Evolutionary conservation across 805 yeast species (phyloP).

Genomic region (Saccharomycopsis malanga): DNA sequence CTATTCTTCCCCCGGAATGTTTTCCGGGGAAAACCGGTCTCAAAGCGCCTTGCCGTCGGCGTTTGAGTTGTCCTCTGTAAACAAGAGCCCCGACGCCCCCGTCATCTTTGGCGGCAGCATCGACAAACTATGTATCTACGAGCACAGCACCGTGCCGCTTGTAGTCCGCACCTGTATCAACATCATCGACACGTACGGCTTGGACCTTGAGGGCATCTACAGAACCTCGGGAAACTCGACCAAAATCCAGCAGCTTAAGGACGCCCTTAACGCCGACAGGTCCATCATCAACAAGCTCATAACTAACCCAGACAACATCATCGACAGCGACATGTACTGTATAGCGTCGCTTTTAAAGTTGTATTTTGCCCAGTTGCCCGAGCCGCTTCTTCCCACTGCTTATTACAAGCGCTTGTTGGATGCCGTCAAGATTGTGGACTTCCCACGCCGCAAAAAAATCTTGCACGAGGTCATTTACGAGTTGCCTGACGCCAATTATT

Average conservation of each 20-base stretch:
- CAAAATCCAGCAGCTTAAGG: slow-evolving; percentile 66
- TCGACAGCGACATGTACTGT: slow-evolving; percentile 76
- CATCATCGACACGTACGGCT: slow-evolving; percentile 78
- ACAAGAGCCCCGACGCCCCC: slow-evolving; percentile 6
- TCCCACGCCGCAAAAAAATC: slow-evolving; percentile 55
- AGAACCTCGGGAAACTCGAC: slow-evolving; percentile 74
- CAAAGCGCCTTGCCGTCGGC: slow-evolving; percentile 18
- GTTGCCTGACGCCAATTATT: slow-evolving; percentile 90
- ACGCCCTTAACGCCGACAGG: slow-evolving; percentile 69
- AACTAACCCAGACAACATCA: slow-evolving; percentile 46
- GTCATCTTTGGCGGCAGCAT: slow-evolving; percentile 75
- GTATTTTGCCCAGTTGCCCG: slow-evolving; percentile 81
- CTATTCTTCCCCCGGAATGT: not conserved
- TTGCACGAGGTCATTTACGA: slow-evolving; percentile 84
- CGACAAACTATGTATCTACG: slow-evolving; percentile 68
- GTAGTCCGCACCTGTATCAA: slow-evolving; percentile 84
- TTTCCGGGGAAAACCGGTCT: slow-evolving; percentile 6
- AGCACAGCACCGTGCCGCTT: slow-evolving; percentile 87
- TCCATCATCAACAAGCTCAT: slow-evolving; percentile 46
- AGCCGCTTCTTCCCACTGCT: slow-evolving; percentile 67
- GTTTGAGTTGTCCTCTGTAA: slow-evolving; percentile 9
- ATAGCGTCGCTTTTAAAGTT: slow-evolving; percentile 84
- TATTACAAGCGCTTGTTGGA: slow-evolving; percentile 56
- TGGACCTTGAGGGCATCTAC: slow-evolving; percentile 83
- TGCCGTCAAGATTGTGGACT: slow-evolving; percentile 62